Percentiles rank a stretch among this genome's conserved stretches.
These are phyloP conservation scores for Epichloe gansuensis DNA, from an alignment of 2,329 filamentous ascomycete species.

Conservation along the genomic window DNA sequence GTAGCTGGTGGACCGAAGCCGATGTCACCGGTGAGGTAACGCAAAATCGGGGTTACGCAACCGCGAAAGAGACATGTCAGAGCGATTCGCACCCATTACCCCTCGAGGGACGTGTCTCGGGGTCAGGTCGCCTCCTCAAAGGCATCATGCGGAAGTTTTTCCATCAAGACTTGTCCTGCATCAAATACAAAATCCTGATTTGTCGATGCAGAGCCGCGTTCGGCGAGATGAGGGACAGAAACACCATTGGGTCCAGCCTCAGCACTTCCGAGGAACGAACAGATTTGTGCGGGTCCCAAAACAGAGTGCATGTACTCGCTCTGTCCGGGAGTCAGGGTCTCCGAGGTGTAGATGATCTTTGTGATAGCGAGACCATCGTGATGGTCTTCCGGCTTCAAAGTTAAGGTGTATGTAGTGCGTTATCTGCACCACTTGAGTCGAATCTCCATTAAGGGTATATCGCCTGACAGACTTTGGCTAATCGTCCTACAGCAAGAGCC, in stretches of 20 bases:
- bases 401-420: no score
- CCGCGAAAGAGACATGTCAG: constrained; percentile 26
- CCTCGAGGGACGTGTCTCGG: constrained; percentile 16
- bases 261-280: constrained; percentile 27
- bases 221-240: constrained; percentile 17
- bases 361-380: no score
- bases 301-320: background rate
- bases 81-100: constrained; percentile 23
- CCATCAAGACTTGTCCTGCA: constrained; percentile 21
- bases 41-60: constrained; percentile 30
- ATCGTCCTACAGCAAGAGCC: no score
- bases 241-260: constrained; percentile 28
- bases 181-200: constrained; percentile 27
- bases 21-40: constrained; percentile 30
- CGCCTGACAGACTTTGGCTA: no score
- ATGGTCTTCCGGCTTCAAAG: no score
- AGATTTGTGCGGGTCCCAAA: constrained; percentile 14
- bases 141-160: constrained; percentile 20
- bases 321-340: no score
- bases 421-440: no score
- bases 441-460: no score
- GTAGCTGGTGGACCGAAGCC: constrained; percentile 26
- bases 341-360: no score
- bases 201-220: background rate
- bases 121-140: constrained; percentile 1